phyloP scores from a whole-genome alignment of 2,329 filamentous ascomycete species.

The Claviceps paspali region DNA sequence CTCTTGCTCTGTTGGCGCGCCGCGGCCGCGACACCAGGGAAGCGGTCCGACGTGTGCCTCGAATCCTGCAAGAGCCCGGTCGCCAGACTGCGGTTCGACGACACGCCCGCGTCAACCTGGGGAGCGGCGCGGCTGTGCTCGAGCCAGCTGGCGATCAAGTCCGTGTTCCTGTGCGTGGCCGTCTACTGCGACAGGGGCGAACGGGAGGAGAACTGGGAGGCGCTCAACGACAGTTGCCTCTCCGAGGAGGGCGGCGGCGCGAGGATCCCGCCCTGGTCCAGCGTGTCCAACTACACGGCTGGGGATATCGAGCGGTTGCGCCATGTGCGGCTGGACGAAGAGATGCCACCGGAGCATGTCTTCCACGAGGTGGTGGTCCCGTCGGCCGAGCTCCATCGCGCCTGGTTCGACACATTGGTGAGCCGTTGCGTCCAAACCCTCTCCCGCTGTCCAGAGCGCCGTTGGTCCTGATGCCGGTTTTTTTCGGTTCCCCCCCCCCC shows the following conservation, averaged over 20 bases:
- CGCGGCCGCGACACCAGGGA: background rate
- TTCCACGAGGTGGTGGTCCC: constrained; percentile 20
- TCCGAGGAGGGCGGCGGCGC: constrained; percentile 7
- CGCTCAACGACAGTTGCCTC: constrained; percentile 22
- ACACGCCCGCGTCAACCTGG: constrained; percentile 10
- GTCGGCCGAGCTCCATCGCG: constrained; percentile 16
- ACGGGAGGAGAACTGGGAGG: constrained; percentile 10
- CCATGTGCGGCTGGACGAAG: constrained; percentile 16
- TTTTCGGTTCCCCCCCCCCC: too few species aligned
- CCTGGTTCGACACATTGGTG: constrained; percentile 25
- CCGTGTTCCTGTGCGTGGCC: constrained; percentile 23
- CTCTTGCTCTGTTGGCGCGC: background rate
- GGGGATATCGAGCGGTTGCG: constrained; percentile 17
- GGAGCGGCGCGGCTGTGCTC: constrained; percentile 14
- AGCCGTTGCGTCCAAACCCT: too few species aligned
- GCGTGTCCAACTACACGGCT: constrained; percentile 20
- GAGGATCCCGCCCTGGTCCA: constrained; percentile 20
- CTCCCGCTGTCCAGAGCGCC: too few species aligned
- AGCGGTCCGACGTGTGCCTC: constrained; percentile 12
- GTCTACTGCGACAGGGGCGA: constrained; percentile 19
- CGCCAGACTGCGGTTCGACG: constrained; percentile 16
- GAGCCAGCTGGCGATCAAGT: constrained; percentile 15
- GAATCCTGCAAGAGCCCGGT: constrained; percentile 18
- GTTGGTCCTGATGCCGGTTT: too few species aligned
- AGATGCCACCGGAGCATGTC: background rate